Percentiles rank a stretch among this genome's conserved stretches.
These are phyloP conservation scores for Juglanconis oblonga DNA, from an alignment of 2,329 filamentous ascomycete genomes.

Conservation along the genomic window DNA sequence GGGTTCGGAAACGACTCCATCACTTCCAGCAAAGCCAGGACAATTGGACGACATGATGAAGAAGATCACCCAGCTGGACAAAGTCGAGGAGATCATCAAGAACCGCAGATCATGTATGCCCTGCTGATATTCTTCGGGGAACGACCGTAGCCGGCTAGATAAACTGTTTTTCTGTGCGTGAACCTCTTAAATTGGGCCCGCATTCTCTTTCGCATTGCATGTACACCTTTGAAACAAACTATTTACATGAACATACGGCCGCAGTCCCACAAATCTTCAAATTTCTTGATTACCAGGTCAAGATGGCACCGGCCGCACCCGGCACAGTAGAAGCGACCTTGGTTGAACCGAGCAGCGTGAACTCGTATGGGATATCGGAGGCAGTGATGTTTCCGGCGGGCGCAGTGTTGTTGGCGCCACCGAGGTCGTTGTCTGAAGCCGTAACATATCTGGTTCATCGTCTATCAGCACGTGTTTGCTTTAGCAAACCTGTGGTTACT, in stretches of 20 bases:
- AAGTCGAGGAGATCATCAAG: neutral
- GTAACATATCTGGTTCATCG: neutral
- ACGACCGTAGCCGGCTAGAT: too few species aligned
- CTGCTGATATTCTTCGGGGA: too few species aligned
- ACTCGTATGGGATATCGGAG: neutral
- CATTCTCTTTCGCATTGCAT: neutral
- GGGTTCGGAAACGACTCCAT: neutral
- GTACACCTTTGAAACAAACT: neutral
- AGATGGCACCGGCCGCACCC: neutral
- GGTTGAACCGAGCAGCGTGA: neutral
- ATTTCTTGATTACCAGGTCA: neutral
- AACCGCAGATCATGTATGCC: neutral
- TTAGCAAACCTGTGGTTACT: too few species aligned
- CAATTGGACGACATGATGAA: neutral
- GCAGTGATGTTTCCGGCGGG: neutral
- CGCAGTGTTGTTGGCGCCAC: neutral
- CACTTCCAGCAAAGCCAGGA: neutral
- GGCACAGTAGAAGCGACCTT: neutral
- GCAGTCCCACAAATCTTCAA: neutral
- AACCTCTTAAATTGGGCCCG: too few species aligned
- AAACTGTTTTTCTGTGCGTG: too few species aligned
- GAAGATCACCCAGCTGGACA: neutral
- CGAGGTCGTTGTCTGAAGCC: constrained; percentile 6
- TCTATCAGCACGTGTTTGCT: too few species aligned
- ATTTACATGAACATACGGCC: neutral